Conservation (phyloP, 495 filamentous ascomycete species). For the Talaromyces liani region DNA sequence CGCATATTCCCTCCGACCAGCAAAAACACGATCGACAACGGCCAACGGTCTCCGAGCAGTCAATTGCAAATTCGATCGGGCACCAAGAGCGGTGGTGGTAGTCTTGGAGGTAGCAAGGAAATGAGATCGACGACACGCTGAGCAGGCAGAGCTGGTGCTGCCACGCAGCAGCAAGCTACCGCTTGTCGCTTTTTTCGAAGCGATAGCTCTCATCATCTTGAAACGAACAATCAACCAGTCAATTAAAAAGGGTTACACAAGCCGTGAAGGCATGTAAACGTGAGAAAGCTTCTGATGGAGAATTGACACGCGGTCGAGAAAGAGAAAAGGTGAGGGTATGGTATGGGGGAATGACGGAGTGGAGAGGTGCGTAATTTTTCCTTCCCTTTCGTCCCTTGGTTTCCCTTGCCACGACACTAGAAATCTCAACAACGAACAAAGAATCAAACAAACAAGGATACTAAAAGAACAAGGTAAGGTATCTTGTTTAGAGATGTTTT, state of each 20-base stretch:
- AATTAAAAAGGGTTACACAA: slow-evolving; percentile 9
- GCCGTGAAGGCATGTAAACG: background rate
- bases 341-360: background rate
- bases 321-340: background rate
- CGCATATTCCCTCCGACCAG: slow-evolving; percentile 46
- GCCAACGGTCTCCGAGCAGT: slow-evolving; percentile 35
- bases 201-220: slow-evolving; percentile 39
- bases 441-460: background rate
- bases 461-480: background rate
- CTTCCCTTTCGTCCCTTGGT: background rate
- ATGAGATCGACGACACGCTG: slow-evolving; percentile 35
- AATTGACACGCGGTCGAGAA: background rate
- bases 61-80: slow-evolving; percentile 38
- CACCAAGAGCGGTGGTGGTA: slow-evolving; percentile 26
- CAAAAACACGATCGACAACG: slow-evolving; percentile 30
- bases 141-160: slow-evolving; percentile 32
- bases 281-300: background rate
- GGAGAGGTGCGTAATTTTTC: background rate
- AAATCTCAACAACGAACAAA: background rate
- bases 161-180: slow-evolving; percentile 46
- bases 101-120: slow-evolving; percentile 40
- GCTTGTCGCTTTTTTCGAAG: slow-evolving; percentile 34
- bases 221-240: slow-evolving; percentile 12
- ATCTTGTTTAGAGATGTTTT: background rate
- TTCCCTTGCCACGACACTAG: background rate